phyloP scores from a whole-genome alignment of 1,139 yeast species.

The Candida sanyaensis region DNA sequence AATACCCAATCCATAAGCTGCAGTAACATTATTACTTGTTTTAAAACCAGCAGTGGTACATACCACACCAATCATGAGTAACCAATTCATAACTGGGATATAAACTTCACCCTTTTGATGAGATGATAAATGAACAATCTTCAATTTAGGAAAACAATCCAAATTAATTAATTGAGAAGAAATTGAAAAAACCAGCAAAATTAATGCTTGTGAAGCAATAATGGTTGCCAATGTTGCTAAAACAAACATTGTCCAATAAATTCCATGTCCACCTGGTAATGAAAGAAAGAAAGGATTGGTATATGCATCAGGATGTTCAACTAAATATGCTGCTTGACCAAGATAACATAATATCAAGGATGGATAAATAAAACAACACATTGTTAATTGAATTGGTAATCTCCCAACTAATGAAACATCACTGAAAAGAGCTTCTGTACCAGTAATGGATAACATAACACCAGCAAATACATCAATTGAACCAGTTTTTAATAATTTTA shows the following conservation, averaged over 20 bases:
- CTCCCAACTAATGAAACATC: slow-evolving; percentile 60
- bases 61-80: slow-evolving; percentile 51
- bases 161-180: slow-evolving; percentile 52
- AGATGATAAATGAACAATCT: slow-evolving; percentile 45
- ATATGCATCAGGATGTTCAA: slow-evolving; percentile 39
- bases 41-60: slow-evolving; percentile 54
- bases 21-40: slow-evolving; percentile 51
- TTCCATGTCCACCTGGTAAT: slow-evolving; percentile 50
- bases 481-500: slow-evolving; percentile 37
- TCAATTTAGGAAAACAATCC: slow-evolving; percentile 55
- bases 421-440: slow-evolving; percentile 66
- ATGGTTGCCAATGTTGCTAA: slow-evolving; percentile 56
- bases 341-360: slow-evolving; percentile 51
- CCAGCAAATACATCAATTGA: slow-evolving; percentile 50
- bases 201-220: slow-evolving; percentile 62
- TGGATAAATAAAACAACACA: slow-evolving; percentile 51
- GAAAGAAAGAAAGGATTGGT: slow-evolving; percentile 49
- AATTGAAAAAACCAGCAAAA: slow-evolving; percentile 56
- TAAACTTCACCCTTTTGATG: slow-evolving; percentile 49
- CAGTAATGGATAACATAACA: slow-evolving; percentile 58
- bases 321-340: slow-evolving; percentile 58
- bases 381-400: slow-evolving; percentile 49
- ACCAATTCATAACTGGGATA: slow-evolving; percentile 50
- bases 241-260: slow-evolving; percentile 55
- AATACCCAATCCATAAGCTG: slow-evolving; percentile 63